phyloP scores from a whole-genome alignment of 805 yeast species.

The Saturnispora diversa region DNA sequence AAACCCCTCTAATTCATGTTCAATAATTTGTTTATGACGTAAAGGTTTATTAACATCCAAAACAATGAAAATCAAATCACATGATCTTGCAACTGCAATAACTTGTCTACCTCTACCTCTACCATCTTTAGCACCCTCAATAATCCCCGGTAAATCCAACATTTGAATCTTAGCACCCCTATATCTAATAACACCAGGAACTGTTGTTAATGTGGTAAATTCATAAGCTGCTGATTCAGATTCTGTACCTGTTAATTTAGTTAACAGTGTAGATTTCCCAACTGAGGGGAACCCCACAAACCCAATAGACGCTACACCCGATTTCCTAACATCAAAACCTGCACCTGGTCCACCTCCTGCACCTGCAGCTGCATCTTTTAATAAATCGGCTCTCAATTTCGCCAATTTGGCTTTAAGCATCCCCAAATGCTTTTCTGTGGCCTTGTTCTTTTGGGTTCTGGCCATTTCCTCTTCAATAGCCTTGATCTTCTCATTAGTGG shows the following conservation, averaged over 20 bases:
- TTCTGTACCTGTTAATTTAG: slow-evolving; percentile 89
- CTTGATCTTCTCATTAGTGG: slow-evolving; percentile 68
- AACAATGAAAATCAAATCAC: slow-evolving; percentile 86
- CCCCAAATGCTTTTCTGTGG: slow-evolving; percentile 95
- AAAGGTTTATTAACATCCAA: slow-evolving; percentile 94
- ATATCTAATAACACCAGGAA: slow-evolving; percentile 92
- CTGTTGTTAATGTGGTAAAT: slow-evolving; percentile 94
- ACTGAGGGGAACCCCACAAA: slow-evolving; percentile 98
- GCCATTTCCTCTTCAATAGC: slow-evolving; percentile 98
- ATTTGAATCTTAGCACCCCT: slow-evolving; percentile 97
- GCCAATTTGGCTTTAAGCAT: slow-evolving; percentile 95
- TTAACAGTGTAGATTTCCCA: slow-evolving; percentile 77
- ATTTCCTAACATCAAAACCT: slow-evolving; percentile 97
- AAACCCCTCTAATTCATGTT: slow-evolving; percentile 92
- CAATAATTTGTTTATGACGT: slow-evolving; percentile 89
- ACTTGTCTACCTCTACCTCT: slow-evolving; percentile 93
- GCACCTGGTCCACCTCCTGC: slow-evolving; percentile 89
- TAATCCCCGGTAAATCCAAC: slow-evolving; percentile 85
- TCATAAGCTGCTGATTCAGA: slow-evolving; percentile 98
- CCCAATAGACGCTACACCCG: slow-evolving; percentile 96
- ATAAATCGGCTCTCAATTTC: slow-evolving; percentile 83
- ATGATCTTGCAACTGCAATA: slow-evolving; percentile 98
- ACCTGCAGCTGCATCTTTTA: slow-evolving; percentile 59
- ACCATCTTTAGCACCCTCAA: slow-evolving; percentile 88
- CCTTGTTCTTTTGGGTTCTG: slow-evolving; percentile 94